Conservation (phyloP, 176 grass and related monocot species). For the Oryza meridionalis region DNA sequence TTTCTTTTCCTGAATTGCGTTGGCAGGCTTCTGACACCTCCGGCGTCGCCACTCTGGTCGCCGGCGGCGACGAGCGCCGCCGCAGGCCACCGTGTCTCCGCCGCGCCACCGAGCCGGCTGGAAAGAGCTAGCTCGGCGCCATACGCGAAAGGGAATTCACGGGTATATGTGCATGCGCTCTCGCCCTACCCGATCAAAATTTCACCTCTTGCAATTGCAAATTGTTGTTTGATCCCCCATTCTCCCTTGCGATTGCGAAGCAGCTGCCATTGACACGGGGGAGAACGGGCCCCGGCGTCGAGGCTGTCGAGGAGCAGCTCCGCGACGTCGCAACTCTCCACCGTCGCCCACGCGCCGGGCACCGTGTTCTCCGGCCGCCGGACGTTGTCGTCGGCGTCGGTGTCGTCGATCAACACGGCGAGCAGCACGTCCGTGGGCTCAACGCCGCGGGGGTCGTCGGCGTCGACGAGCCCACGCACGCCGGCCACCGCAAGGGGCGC, state of each 20-base stretch:
- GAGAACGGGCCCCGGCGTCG: background rate
- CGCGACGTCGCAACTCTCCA: background rate
- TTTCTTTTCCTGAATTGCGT: background rate
- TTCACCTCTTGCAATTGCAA: background rate
- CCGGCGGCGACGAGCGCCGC: constrained; percentile 13
- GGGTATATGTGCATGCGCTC: background rate
- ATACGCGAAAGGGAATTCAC: background rate
- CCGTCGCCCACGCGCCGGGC: background rate
- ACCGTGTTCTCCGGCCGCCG: background rate
- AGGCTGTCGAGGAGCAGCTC: constrained; percentile 34
- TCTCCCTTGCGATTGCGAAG: background rate
- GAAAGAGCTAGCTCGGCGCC: background rate
- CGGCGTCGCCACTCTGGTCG: constrained; percentile 23
- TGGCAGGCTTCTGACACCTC: constrained; percentile 42
- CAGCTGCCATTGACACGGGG: constrained; percentile 13
- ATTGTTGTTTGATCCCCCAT: background rate
- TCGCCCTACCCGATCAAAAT: too few species aligned
- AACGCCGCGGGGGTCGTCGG: background rate
- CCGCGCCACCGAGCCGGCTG: background rate
- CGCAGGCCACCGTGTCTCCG: background rate
- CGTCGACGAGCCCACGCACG: constrained; percentile 21
- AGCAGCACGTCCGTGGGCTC: constrained; percentile 19
- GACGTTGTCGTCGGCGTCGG: constrained; percentile 26
- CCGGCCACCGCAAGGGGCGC: background rate
- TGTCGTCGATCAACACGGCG: constrained; percentile 10